phyloP scores from a whole-genome alignment of 164 flowering plant species.

The Houttuynia cordata region DNA sequence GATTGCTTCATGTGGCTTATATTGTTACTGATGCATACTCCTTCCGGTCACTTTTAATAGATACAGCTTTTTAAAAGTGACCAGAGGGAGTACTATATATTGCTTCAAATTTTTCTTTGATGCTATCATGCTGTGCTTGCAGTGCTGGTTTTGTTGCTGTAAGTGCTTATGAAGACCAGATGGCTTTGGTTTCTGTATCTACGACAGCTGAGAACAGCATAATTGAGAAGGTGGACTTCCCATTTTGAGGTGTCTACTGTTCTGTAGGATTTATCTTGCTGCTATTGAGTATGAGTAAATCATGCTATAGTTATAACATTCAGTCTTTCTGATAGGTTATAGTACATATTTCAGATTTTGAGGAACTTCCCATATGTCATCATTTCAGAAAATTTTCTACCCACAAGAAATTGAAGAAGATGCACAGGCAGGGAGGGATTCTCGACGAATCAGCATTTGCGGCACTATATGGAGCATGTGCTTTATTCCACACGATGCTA shows the following conservation, averaged over 20 bases:
- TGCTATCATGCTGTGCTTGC: constrained; percentile 9
- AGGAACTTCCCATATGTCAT: constrained; percentile 11
- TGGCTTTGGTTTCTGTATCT: constrained; percentile 73
- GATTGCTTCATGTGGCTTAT: neutral
- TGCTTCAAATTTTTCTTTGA: too few species aligned
- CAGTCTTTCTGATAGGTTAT: constrained; percentile 4
- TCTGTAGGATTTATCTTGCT: neutral
- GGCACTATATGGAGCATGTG: constrained; percentile 99
- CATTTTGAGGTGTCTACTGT: neutral
- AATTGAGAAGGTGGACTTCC: constrained; percentile 50
- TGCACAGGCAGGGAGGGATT: constrained; percentile 14
- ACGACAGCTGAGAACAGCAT: constrained; percentile 37
- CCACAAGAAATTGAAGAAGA: constrained; percentile 53
- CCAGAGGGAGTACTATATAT: too few species aligned
- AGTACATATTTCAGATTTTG: constrained; percentile 6
- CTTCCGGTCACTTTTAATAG: too few species aligned
- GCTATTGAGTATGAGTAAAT: constrained; percentile 4
- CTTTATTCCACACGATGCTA: constrained; percentile 50
- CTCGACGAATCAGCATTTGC: constrained; percentile 23
- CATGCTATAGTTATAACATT: constrained; percentile 1
- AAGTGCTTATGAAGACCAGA: constrained; percentile 68
- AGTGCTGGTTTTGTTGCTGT: constrained; percentile 80
- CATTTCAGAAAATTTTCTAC: constrained; percentile 51
- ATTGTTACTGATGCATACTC: neutral
- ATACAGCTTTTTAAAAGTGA: too few species aligned